Base-by-base conservation (phyloP, 805 yeast genomes). In the Saturnispora quitensis region DNA sequence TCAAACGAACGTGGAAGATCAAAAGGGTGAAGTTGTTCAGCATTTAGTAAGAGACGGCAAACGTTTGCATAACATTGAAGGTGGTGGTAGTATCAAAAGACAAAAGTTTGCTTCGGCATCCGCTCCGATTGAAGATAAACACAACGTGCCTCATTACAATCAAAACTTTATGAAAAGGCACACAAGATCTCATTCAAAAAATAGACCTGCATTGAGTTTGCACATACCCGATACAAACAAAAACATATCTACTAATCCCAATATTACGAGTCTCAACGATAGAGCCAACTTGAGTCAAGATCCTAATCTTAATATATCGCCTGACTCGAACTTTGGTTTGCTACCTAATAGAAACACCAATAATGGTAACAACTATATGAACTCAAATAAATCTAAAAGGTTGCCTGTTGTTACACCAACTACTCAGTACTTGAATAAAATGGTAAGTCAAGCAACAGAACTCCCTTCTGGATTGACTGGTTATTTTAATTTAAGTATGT, bases 151-250 rank as follows among this genome's bases (percentile, higher is more conserved):
- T 8, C 51, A 45, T n/a, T 48, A 42, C n/a, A 43, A 48, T 35
- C 47, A 43, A 25, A 34, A 34, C 28, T 43, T 17, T 15, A 24
- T 43, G 15, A 43, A 43, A 24, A 50, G 46, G 24, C 48, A 43
- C 12, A 36, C 52, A 4, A 36, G 52, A 38, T 44, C 52, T 13
- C 17, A 17, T n/a, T 44, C 48, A 48, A 51, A 45, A 25, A 44
- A 38, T 20, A 53, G 89, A 53, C 89, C 89, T 1, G 73, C 82
- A 1, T 66, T 83, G 44, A 66, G 86, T 51, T 82, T 83, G 10
- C 81, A 80, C 57, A 83, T 83, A n/a, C 89, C 89, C 1, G 58
- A 7, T 25, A 33, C 13, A 31, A 45, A 40, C 36, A 43, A 45
- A 17, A 43, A 25, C 9, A 38, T 13, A 5, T 15, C 24, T 7